Base-by-base conservation (phyloP, 2,329 filamentous ascomycete genomes). In the Fusarium sp. region DNA sequence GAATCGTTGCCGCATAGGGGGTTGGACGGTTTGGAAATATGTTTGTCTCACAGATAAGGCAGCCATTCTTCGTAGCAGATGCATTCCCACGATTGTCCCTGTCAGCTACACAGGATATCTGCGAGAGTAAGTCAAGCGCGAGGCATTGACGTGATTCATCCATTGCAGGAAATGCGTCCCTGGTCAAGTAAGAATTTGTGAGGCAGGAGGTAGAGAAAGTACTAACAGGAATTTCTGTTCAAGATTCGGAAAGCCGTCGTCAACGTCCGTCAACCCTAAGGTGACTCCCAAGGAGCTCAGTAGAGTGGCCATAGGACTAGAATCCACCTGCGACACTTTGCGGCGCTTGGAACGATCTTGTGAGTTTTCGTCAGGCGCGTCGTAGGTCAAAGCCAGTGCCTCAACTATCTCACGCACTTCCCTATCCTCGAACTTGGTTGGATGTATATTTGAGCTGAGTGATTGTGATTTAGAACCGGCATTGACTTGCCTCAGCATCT, bases 111-210 rank as follows among this genome's bases (percentile, higher is more conserved):
- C 79, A 81, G 42, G 73, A 75, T n/a, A 89, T 77, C 51, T 83
- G 84, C 5, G 89, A 87, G 16, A 94, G 75, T 13, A 85, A 76
- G 40, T 87, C 81, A 42, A 92, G 79, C 11, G 84, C 79, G 34
- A 82, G 81, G 70, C 85, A 88, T 74, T 87, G 85, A 25, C 84
- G 80, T 10, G 79, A 63, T 62, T 89, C 85, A 18, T 82, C 71
- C 7, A 88, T 77, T 16, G 78, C 75, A 14, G 81, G 72, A 73
- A 89, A 89, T 24, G 75, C 71, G 25, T 74, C 70, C 37, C 81
- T 84, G 45, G 20, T 4, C 18, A 18, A 16, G 52, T 79, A 40
- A 79, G 75, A n/a, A 45, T 24, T 27, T 22, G 37, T 18, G 46
- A 34, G 25, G 46, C 32, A 14, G 51, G 29, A 40, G 22, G 49